These are phyloP conservation scores for Xylariales sp. DNA, from an alignment of 2,329 filamentous ascomycete genomes.

Conservation along the genomic window DNA sequence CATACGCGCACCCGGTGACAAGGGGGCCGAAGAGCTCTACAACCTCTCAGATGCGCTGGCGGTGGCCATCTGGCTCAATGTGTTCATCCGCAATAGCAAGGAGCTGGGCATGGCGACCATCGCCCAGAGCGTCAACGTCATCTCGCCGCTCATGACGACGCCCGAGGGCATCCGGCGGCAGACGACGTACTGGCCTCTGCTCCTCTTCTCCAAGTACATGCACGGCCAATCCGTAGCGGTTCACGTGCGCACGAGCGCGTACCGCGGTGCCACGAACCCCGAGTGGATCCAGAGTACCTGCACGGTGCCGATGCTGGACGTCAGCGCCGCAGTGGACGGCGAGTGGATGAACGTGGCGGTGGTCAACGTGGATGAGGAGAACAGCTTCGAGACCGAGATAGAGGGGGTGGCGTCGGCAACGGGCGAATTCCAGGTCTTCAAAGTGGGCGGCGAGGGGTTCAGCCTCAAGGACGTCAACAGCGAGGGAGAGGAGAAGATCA, in stretches of 20 bases:
- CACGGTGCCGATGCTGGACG: constrained; percentile 64
- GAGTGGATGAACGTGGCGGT: constrained; percentile 62
- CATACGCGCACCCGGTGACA: constrained; percentile 62
- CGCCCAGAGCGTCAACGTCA: constrained; percentile 74
- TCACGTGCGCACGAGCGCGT: constrained; percentile 60
- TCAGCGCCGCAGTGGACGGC: constrained; percentile 54
- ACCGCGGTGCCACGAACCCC: constrained; percentile 63
- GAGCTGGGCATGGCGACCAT: constrained; percentile 76
- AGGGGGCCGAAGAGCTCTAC: constrained; percentile 70
- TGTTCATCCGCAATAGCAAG: constrained; percentile 67
- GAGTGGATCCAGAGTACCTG: constrained; percentile 59
- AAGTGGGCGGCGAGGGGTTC: constrained; percentile 2
- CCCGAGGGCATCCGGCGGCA: constrained; percentile 61
- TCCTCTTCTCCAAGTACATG: constrained; percentile 69
- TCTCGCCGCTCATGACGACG: constrained; percentile 71
- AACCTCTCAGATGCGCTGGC: constrained; percentile 72
- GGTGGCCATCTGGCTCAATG: constrained; percentile 72
- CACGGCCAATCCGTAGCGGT: constrained; percentile 64
- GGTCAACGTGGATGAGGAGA: constrained; percentile 64
- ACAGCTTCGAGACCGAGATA: constrained; percentile 56
- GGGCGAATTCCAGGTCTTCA: constrained; percentile 5
- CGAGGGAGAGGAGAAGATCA: constrained; percentile 3
- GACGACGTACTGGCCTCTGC: constrained; percentile 70
- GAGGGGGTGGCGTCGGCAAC: constrained; percentile 40
- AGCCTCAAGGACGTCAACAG: constrained; percentile 5